These are phyloP conservation scores for Yamadazyma triangularis DNA, from an alignment of 1,139 yeast species.

Conservation along the genomic window DNA sequence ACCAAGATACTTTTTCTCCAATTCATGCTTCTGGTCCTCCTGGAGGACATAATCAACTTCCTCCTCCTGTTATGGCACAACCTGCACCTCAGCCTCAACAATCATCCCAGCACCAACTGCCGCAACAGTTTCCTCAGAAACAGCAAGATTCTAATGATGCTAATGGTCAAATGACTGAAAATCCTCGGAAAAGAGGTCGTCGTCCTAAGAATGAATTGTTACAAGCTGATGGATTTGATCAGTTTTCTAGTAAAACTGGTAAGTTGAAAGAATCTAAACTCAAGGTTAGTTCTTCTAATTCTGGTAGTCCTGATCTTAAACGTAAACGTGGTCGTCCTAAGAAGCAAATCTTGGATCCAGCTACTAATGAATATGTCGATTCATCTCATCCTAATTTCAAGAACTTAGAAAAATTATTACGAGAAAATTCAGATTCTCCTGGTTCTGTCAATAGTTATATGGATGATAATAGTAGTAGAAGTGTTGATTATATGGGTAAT, in stretches of 20 bases:
- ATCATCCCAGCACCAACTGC: constrained; percentile 3
- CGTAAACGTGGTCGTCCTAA: constrained; percentile 45
- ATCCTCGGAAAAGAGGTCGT: constrained; percentile 9
- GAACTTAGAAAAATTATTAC: constrained; percentile 32
- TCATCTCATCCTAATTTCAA: constrained; percentile 43
- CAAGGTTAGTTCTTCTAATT: not conserved
- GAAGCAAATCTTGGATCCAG: constrained; percentile 39
- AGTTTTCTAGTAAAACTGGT: constrained; percentile 6
- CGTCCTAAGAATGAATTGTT: not conserved
- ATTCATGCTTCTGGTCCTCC: too few species aligned
- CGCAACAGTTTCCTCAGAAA: constrained; percentile 3
- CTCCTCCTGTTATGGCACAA: not conserved
- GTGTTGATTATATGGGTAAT: constrained; percentile 5
- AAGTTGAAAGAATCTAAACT: not conserved
- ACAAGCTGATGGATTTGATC: not conserved
- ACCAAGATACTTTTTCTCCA: too few species aligned
- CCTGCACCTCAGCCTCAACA: not conserved
- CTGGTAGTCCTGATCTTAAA: constrained; percentile 12
- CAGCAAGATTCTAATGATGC: constrained; percentile 1
- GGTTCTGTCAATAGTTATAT: not conserved
- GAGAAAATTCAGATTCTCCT: constrained; percentile 13
- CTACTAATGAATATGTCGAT: constrained; percentile 40
- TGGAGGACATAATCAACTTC: not conserved
- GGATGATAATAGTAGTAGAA: constrained; percentile 12
- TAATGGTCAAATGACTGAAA: not conserved